Evolutionary conservation across 2,329 filamentous ascomycete genomes (phyloP), one percentile per base, ranked within the genome.

Genomic region (Colletotrichum theobromicola): DNA sequence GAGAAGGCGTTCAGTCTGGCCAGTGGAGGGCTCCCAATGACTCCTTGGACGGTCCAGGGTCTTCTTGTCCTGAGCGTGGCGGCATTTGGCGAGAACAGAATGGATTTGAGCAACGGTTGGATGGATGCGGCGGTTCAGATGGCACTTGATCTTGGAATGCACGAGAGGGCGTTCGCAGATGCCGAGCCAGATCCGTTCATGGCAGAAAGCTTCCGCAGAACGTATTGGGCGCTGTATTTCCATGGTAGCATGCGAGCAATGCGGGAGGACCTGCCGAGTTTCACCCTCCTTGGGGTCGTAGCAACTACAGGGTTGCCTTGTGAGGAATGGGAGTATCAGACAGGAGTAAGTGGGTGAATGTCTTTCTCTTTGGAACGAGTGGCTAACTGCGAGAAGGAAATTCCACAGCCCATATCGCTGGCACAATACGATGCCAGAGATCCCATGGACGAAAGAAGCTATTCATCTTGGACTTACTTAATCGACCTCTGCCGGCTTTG

Each of bases 191-290:
- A 84, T 76, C 75, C 80, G 6, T 79, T 86, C 7, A 76, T 85
- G 35, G 84, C 82, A 4, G 85, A 86, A 77, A 85, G 83, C 58
- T 85, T 82, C 78, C 80, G 85, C 68, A 82, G 85, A 42, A 86
- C 84, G 7, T 86, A 82, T 77, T 86, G 84, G 83, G 81, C 79
- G 16, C 74, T 86, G n/a, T 85, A 81, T 67, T 78, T 83, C 21
- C 79, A 80, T 53, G 77, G 80, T 58, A 78, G 77, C 53, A 75
- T 78, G 65, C 77, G 79, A 21, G 71, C 72, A 8, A 46, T 78
- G 57, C 76, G 75, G 21, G 77, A 79, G n/a, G 72, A 75, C 9
- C 75, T 74, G 35, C 71, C 78, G 30, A 78, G 75, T 46, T 81
- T 82, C 46, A 74, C 79, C 30, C 78, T 83, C 30, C 78, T 75